Percentiles rank a stretch among this genome's conserved stretches.
Conservation (phyloP, 2,329 filamentous ascomycete genomes). For the Cytospora piceicola region DNA sequence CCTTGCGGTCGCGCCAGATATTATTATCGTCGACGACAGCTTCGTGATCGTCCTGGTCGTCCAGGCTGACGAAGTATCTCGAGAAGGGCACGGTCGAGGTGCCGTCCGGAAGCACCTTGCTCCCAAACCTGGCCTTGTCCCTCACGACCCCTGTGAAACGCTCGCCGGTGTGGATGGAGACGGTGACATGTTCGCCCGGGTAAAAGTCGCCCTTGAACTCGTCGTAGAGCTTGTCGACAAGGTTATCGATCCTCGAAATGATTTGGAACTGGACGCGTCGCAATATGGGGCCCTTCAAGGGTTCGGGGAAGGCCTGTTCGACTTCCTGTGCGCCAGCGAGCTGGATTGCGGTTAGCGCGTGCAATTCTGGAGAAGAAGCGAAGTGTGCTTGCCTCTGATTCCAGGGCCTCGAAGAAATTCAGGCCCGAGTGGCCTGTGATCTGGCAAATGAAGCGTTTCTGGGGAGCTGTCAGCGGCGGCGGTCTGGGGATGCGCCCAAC, state of each 20-base stretch:
- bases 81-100: slow-evolving; percentile 72
- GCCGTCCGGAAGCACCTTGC: slow-evolving; percentile 67
- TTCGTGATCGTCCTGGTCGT: slow-evolving; percentile 70
- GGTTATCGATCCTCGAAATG: slow-evolving; percentile 83
- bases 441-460: slow-evolving; percentile 92
- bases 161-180: slow-evolving; percentile 70
- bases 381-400: slow-evolving; percentile 75
- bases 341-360: slow-evolving; percentile 48
- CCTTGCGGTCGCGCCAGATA: slow-evolving; percentile 83
- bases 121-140: slow-evolving; percentile 80
- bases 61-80: slow-evolving; percentile 78
- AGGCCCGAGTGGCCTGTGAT: slow-evolving; percentile 92
- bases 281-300: slow-evolving; percentile 86
- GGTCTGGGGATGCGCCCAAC: neutral
- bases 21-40: slow-evolving; percentile 80
- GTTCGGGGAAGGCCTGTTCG: slow-evolving; percentile 88
- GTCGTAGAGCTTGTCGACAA: slow-evolving; percentile 69
- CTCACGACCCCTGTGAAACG: slow-evolving; percentile 75
- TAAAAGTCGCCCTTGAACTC: slow-evolving; percentile 91
- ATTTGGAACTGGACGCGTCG: slow-evolving; percentile 91
- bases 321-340: slow-evolving; percentile 83
- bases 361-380: slow-evolving; percentile 15
- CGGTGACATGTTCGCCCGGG: slow-evolving; percentile 81
- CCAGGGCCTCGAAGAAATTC: slow-evolving; percentile 88
- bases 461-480: slow-evolving; percentile 29